Percentiles rank a stretch among this genome's conserved stretches.
Conservation (phyloP, 2,329 filamentous ascomycete genomes). For the Diaporthe vaccinii region DNA sequence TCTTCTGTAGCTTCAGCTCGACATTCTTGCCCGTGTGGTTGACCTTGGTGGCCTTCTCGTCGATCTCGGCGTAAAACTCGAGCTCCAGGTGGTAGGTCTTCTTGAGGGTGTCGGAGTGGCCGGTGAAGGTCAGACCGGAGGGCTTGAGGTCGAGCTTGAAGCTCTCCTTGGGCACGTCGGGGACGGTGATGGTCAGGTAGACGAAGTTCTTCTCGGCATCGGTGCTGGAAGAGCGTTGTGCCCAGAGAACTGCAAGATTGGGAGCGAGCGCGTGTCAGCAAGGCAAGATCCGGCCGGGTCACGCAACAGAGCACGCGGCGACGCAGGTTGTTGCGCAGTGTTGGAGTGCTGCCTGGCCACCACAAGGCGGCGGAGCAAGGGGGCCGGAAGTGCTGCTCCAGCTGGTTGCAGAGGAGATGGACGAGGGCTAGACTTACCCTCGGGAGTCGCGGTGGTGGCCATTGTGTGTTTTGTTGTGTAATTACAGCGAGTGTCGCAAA, state of each 20-base stretch:
- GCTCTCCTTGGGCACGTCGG: constrained; percentile 82
- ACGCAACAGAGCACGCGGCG: not conserved
- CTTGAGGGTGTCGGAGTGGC: constrained; percentile 87
- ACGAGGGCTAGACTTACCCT: constrained; percentile 52
- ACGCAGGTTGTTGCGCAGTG: constrained; percentile 13
- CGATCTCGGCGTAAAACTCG: constrained; percentile 92
- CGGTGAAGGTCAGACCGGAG: constrained; percentile 83
- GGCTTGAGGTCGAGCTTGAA: constrained; percentile 88
- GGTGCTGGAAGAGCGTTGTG: constrained; percentile 88
- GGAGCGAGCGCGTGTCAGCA: constrained; percentile 9
- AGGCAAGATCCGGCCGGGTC: not conserved
- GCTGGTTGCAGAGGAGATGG: constrained; percentile 9
- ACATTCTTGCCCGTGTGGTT: constrained; percentile 91
- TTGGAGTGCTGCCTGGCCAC: not conserved
- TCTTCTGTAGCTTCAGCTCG: constrained; percentile 95
- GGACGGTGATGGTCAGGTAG: constrained; percentile 90
- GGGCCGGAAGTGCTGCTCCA: not conserved
- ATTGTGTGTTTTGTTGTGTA: constrained; percentile 43
- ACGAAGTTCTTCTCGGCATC: constrained; percentile 93
- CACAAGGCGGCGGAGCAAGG: constrained; percentile 8
- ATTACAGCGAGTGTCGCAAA: constrained; percentile 13
- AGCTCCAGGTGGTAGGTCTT: constrained; percentile 87
- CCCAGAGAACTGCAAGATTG: constrained; percentile 85
- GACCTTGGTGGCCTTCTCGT: constrained; percentile 84
- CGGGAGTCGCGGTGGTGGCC: constrained; percentile 51